phyloP scores from a whole-genome alignment of 345 rosid genomes.

The Microcos paniculata region DNA sequence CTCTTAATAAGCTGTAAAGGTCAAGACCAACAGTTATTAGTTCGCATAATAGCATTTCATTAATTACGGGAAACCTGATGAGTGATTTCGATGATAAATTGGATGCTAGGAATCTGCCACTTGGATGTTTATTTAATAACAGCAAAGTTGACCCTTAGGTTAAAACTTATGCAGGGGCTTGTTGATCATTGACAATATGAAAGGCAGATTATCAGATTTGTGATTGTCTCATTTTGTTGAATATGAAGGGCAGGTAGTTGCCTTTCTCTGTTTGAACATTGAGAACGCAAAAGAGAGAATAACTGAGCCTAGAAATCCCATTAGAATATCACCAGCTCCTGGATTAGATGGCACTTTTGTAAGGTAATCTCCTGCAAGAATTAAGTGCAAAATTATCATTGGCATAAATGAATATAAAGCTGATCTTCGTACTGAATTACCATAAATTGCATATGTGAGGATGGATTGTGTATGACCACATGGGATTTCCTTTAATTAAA shows the following conservation, averaged over 20 bases:
- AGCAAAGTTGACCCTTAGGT: not conserved
- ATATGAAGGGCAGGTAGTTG: constrained; percentile 17
- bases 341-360: constrained; percentile 79
- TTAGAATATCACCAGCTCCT: constrained; percentile 91
- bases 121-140: not conserved
- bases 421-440: not conserved
- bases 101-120: not conserved
- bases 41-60: not conserved
- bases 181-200: not conserved
- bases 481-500: not conserved
- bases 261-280: constrained; percentile 98
- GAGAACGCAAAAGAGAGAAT: constrained; percentile 94
- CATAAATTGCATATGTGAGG: not conserved
- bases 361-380: constrained; percentile 67
- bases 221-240: not conserved
- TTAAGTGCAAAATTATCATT: constrained; percentile 9
- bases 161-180: not conserved
- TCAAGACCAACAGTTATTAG: constrained; percentile 7
- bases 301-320: constrained; percentile 95
- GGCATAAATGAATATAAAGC: not conserved
- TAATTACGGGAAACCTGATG: not conserved
- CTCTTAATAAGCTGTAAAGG: constrained; percentile 82
- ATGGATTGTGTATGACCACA: not conserved
- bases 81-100: not conserved
- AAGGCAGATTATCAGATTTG: not conserved